phyloP scores from a whole-genome alignment of 331 rosid species.

The Malus hybrid region DNA sequence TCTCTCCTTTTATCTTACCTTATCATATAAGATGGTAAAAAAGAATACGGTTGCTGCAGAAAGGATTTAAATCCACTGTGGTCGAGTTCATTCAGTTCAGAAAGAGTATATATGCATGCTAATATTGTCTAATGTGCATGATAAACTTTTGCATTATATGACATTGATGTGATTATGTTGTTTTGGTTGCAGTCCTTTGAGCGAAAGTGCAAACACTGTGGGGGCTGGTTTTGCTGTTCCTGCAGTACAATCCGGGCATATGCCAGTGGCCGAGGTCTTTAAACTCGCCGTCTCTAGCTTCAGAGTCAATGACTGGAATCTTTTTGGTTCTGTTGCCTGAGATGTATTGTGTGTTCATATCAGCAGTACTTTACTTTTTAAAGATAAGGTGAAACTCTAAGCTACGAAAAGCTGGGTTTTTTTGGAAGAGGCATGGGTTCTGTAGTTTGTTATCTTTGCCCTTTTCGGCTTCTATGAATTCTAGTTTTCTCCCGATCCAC shows the following conservation, averaged over 20 bases:
- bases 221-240: conserved; percentile 70
- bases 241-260: conserved; percentile 57
- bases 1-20: background rate
- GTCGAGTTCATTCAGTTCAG: background rate
- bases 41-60: background rate
- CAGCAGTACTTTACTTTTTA: rapidly evolving
- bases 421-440: background rate
- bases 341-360: background rate
- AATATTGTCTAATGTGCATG: background rate
- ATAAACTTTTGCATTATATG: background rate
- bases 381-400: background rate
- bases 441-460: background rate
- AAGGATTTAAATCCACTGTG: background rate
- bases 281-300: conserved; percentile 61
- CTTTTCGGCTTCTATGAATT: background rate
- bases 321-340: conserved; percentile 36
- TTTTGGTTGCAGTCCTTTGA: conserved; percentile 57
- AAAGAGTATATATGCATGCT: background rate
- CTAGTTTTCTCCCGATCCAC: background rate
- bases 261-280: conserved; percentile 69
- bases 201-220: conserved; percentile 74
- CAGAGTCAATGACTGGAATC: conserved; percentile 66
- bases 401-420: background rate
- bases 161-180: background rate
- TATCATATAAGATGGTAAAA: background rate